These are phyloP conservation scores for Cyanidioschyzon merolae DNA, from an alignment of 23 red algal species.

Conservation along the genomic window DNA sequence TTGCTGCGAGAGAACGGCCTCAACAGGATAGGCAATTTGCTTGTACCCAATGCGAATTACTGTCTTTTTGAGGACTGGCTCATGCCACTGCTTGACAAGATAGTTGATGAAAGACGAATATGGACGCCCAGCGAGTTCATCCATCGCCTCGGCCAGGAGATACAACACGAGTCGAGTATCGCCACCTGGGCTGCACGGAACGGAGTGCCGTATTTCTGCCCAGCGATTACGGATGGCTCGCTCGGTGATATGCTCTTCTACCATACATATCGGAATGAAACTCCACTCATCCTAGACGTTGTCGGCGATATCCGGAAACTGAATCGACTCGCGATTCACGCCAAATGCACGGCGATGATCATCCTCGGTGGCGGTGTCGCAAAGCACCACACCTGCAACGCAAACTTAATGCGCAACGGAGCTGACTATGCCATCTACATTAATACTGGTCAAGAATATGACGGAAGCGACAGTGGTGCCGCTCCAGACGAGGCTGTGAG, in stretches of 20 bases:
- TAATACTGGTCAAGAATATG: conserved; percentile 92
- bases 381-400: conserved; percentile 98
- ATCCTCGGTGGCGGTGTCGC: conserved; percentile 86
- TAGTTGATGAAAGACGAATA: conserved; percentile 37
- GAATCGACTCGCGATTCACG: conserved; percentile 53
- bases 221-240: conserved; percentile 93
- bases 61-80: conserved; percentile 99
- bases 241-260: conserved; percentile 95
- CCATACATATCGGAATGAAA: conserved; percentile 68
- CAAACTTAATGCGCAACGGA: conserved; percentile 97
- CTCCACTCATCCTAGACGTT: conserved; percentile 69
- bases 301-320: conserved; percentile 69
- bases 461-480: conserved; percentile 84
- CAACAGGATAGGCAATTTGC: conserved; percentile 90
- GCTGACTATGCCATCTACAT: conserved; percentile 88
- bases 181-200: conserved; percentile 84
- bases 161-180: conserved; percentile 58
- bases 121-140: conserved; percentile 79
- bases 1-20: conserved; percentile 63
- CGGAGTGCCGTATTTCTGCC: conserved; percentile 87
- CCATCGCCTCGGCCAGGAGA: conserved; percentile 51
- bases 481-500: conserved; percentile 89
- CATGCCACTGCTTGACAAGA: conserved; percentile 68
- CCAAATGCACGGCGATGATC: conserved; percentile 67
- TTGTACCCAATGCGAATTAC: conserved; percentile 95